Conservation (phyloP, 805 yeast genomes). For the Candida nonsorbophila region DNA sequence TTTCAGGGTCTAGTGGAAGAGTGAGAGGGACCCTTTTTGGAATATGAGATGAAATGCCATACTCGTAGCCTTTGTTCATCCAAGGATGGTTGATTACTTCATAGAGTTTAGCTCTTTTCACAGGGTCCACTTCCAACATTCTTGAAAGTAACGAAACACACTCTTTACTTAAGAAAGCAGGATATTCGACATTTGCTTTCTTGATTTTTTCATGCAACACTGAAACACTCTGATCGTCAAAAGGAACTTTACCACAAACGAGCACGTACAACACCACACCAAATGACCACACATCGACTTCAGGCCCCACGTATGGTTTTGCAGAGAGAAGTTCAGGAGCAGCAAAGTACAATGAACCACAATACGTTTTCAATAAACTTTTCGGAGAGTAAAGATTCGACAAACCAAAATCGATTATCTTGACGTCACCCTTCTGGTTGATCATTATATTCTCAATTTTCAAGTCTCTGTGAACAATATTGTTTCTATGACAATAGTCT, state of each 20-base stretch:
- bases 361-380: slow-evolving; percentile 79
- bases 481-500: slow-evolving; percentile 89
- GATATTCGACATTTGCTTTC: slow-evolving; percentile 88
- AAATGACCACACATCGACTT: slow-evolving; percentile 97
- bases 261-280: slow-evolving; percentile 94
- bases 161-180: slow-evolving; percentile 71
- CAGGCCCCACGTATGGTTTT: slow-evolving; percentile 91
- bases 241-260: slow-evolving; percentile 97
- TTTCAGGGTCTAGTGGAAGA: slow-evolving; percentile 60
- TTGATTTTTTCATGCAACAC: slow-evolving; percentile 92
- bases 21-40: slow-evolving; percentile 76
- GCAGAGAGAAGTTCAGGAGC: slow-evolving; percentile 96
- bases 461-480: slow-evolving; percentile 94
- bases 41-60: slow-evolving; percentile 61
- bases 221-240: slow-evolving; percentile 90
- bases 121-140: slow-evolving; percentile 90
- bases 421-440: slow-evolving; percentile 87
- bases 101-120: slow-evolving; percentile 67
- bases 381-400: slow-evolving; percentile 77
- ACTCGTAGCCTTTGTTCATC: slow-evolving; percentile 87
- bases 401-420: slow-evolving; percentile 93
- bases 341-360: slow-evolving; percentile 97
- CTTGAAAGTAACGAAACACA: slow-evolving; percentile 75
- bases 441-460: slow-evolving; percentile 96
- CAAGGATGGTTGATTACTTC: slow-evolving; percentile 89